Evolutionary conservation across 495 filamentous ascomycete genomes (phyloP), one percentile per base, ranked within the genome.

Genomic region (Aspergillus ellipticus): DNA sequence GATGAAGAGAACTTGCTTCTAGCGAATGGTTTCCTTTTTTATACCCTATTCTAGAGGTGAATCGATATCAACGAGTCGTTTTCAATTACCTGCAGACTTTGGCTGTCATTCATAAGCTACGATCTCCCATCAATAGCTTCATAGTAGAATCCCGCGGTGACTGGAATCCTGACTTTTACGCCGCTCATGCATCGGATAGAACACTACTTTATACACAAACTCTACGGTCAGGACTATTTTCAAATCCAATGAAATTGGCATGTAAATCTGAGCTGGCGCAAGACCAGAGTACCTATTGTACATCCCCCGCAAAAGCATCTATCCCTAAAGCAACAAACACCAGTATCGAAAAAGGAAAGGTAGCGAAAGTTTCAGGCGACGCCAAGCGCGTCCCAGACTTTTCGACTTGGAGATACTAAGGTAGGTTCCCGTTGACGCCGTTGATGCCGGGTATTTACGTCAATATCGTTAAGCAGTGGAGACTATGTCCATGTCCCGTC

Each of bases 401-500:
- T 61, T 61, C 53, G 60, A 59, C 53, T 54, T 50, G 50, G 59
- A 55, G 47, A 56, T 57, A 53, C 46, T 52, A 58, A 51, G 59
- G 54, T 49, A 63, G 47, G 51, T 53, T 54, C 63, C 57, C 50
- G 52, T 60, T 63, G 59, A 66, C 61, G 65, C 65, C 65, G 50
- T 52, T 61, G 55, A 67, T 67, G 65, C 65, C 65, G 56, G 54
- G 56, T 67, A 67, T 67, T 57, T 67, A 67, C 61, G 65, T 67
- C 61, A 59, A 61, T 45, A 56, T 64, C 55, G 55, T 64, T 60
- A 62, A 58, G 52, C 39, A 54, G 46, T 52, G 52, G 47, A 58
- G 28, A 54, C 47, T 66, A 66, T 66, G 58, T 64, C 56, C 64
- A 66, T 13, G 51, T 26, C 39, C 22, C 47, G 39, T 56, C 53